Evolutionary conservation across 768 basidiomycete genomes (phyloP).

Genomic region (Boletus coccyginus): DNA sequence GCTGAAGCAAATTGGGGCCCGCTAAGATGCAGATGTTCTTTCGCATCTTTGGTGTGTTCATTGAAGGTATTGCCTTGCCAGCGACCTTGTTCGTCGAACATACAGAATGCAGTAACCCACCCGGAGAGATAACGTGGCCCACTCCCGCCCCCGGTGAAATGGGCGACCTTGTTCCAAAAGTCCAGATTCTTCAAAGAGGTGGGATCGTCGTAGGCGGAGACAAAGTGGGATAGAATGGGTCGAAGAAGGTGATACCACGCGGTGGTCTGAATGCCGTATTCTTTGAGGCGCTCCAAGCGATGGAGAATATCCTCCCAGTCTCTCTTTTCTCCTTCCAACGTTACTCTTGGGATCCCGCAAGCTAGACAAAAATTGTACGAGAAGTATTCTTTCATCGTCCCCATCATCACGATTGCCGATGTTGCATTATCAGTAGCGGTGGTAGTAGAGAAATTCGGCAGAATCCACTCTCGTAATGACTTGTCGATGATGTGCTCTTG

Average conservation of each 20-base stretch:
- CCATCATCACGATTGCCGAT: conserved; percentile 37
- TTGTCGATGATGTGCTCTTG: conserved; percentile 10
- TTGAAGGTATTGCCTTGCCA: background rate
- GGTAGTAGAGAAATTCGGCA: conserved; percentile 35
- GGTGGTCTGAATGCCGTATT: conserved; percentile 27
- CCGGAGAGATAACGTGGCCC: background rate
- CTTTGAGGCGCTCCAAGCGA: conserved; percentile 36
- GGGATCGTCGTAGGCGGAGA: conserved; percentile 25
- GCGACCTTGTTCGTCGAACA: background rate
- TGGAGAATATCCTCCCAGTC: conserved; percentile 34
- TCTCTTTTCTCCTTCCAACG: conserved; percentile 15
- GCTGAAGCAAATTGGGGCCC: background rate
- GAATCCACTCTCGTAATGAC: conserved; percentile 15
- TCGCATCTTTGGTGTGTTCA: background rate
- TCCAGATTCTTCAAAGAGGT: conserved; percentile 7
- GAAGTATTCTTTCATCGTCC: conserved; percentile 39
- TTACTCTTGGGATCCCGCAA: background rate
- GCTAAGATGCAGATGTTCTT: background rate
- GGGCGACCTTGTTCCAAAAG: conserved; percentile 18
- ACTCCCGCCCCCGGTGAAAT: background rate
- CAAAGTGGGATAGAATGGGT: conserved; percentile 28
- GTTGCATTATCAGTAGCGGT: conserved; percentile 33
- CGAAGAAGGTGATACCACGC: conserved; percentile 27
- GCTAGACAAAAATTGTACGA: background rate
- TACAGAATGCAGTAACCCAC: background rate